A percentile compares a stretch with the other conserved stretches of the same genome.
These are phyloP conservation scores for Neofusicoccum sp. DNA, from an alignment of 2,329 filamentous ascomycete species.

Conservation along the genomic window DNA sequence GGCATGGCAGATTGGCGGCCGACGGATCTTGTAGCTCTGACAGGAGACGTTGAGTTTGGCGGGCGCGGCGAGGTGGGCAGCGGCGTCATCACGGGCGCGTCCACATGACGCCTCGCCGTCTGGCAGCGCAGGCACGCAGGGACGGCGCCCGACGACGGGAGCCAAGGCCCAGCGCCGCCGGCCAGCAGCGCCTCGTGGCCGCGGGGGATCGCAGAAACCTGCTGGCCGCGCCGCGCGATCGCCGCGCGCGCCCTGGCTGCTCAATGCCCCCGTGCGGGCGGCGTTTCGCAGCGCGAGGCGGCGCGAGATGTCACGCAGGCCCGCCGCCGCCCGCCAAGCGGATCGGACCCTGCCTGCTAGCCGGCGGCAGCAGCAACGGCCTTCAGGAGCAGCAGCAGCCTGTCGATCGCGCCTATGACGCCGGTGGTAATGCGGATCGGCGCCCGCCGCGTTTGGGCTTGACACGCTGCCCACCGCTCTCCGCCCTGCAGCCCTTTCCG, in stretches of 20 bases:
- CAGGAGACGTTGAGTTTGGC: not conserved
- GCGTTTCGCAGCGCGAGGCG: not conserved
- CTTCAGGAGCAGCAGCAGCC: conserved; percentile 2
- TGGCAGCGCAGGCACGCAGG: not conserved
- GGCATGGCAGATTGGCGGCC: not conserved
- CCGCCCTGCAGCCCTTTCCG: not conserved
- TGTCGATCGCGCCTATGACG: conserved; percentile 11
- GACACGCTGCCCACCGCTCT: conserved; percentile 4
- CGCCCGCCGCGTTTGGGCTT: conserved; percentile 9
- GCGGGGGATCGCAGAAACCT: conserved; percentile 2
- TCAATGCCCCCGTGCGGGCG: not conserved
- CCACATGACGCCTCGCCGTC: not conserved
- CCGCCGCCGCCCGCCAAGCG: not conserved
- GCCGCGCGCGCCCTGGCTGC: not conserved
- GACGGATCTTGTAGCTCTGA: conserved; percentile 2
- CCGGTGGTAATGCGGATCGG: conserved; percentile 15
- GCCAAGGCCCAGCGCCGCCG: not conserved
- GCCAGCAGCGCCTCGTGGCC: not conserved
- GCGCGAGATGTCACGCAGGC: not conserved
- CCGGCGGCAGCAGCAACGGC: no score
- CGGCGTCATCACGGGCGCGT: conserved; percentile 11
- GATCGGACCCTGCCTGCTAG: not conserved
- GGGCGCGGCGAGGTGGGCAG: not conserved
- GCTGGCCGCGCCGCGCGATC: conserved; percentile 5
- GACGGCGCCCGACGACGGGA: not conserved